Conservation (phyloP, 1,139 yeast genomes). For the Geotrichum aggregatum region DNA sequence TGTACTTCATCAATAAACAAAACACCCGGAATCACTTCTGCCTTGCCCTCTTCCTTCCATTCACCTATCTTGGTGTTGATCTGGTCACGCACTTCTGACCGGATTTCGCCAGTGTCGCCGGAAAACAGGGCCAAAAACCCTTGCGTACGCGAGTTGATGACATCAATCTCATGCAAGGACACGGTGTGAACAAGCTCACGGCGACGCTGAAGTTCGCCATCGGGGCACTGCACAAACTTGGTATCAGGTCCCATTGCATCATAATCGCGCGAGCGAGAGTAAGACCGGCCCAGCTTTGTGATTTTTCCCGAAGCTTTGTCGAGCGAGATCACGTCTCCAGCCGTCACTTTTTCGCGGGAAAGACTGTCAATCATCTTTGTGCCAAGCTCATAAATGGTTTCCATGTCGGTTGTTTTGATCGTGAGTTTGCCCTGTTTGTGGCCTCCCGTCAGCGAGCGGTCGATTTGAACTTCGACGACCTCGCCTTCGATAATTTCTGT, state of each 20-base stretch:
- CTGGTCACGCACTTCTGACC: slow-evolving; percentile 94
- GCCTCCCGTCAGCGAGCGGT: slow-evolving; percentile 93
- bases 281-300: slow-evolving; percentile 90
- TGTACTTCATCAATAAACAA: slow-evolving; percentile 97
- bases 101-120: slow-evolving; percentile 96
- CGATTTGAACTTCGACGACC: slow-evolving; percentile 96
- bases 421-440: slow-evolving; percentile 97
- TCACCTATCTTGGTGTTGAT: slow-evolving; percentile 95
- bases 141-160: slow-evolving; percentile 94
- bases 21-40: slow-evolving; percentile 98
- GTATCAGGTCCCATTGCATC: slow-evolving; percentile 99
- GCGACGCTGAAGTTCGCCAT: slow-evolving; percentile 94
- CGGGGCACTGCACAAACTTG: slow-evolving; percentile 96
- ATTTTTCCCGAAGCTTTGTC: slow-evolving; percentile 95
- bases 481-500: slow-evolving; percentile 98
- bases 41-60: slow-evolving; percentile 99
- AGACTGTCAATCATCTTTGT: slow-evolving; percentile 96
- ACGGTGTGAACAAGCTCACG: slow-evolving; percentile 95
- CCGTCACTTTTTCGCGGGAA: slow-evolving; percentile 90
- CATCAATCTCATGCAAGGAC: slow-evolving; percentile 95
- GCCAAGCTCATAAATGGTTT: slow-evolving; percentile 94
- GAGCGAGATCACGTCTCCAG: slow-evolving; percentile 94
- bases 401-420: slow-evolving; percentile 98
- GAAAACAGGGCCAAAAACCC: slow-evolving; percentile 94
- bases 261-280: slow-evolving; percentile 92